Base-by-base conservation (phyloP, 768 basidiomycete species). In the Leccinum rimulosum region DNA sequence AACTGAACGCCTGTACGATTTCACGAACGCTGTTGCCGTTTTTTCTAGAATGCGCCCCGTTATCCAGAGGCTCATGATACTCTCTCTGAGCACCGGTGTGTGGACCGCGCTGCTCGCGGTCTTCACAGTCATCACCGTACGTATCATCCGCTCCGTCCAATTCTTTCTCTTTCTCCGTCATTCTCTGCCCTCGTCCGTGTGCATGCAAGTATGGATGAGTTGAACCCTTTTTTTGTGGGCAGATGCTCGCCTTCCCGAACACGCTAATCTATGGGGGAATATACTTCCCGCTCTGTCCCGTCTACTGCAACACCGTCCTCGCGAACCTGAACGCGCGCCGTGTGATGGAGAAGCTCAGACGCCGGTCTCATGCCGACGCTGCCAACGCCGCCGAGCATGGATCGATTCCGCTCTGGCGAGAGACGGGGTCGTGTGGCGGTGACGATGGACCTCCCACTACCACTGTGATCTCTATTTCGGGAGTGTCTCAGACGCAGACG, bases 301-400 rank as follows among this genome's bases (percentile, higher is more conserved):
- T 75, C 6, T 74, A 73, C 38, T 68, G 70, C 38, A 74, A 69
- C 50, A 72, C 70, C 17, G 61, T 75, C 19, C 68, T 74, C 52
- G 66, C 64, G 15, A 75, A 68, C 55, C 50, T 74, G 54, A 74
- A 74, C 47, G 66, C 72, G 6, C 64, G 73, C 10, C 35, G 54
- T 30, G 52, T 69, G 28, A 57, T 67, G 7, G 49, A 56, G 3
- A 64, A 65, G 14, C 52, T 67, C 25, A 59, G 56, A 19, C 58
- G 54, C 10, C 60, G 51, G n/a, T 19, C 10, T 45, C 43, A 45
- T 19, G 43, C 43, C 19, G 43, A 19, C 19, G 43, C n/a, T 19
- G 43, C 43, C 43, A 45, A 45, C 7, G 47, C 60, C 5, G 49
- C 56, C 4, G 19, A 51, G 4, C 33, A 54, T 6, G 50, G 38